These are phyloP conservation scores for Candida dajiaensis DNA, from an alignment of 805 yeast genomes.

Conservation along the genomic window DNA sequence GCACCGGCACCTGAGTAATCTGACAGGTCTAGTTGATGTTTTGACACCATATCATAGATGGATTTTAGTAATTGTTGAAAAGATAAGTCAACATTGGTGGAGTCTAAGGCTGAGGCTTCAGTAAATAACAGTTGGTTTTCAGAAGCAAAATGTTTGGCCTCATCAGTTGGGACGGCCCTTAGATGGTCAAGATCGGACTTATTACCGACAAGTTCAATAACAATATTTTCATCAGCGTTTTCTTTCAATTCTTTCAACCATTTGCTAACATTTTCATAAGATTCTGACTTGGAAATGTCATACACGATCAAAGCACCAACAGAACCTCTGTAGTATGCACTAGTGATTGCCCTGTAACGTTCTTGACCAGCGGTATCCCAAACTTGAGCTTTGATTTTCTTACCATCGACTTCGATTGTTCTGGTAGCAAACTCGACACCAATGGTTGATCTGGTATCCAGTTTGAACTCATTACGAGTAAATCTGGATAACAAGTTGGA, in stretches of 20 bases:
- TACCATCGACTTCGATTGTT: slow-evolving; percentile 82
- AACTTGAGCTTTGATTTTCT: slow-evolving; percentile 81
- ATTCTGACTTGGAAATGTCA: slow-evolving; percentile 86
- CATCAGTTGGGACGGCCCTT: slow-evolving; percentile 96
- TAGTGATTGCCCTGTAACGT: slow-evolving; percentile 94
- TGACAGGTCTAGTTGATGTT: slow-evolving; percentile 86
- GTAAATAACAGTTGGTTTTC: slow-evolving; percentile 91
- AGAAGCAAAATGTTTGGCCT: slow-evolving; percentile 89
- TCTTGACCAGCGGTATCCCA: slow-evolving; percentile 99
- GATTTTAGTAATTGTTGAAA: slow-evolving; percentile 90
- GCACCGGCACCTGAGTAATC: slow-evolving; percentile 50
- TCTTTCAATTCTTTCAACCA: slow-evolving; percentile 90
- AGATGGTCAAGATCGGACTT: slow-evolving; percentile 86
- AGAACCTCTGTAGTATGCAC: slow-evolving; percentile 97
- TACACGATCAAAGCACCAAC: slow-evolving; percentile 95
- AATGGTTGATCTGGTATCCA: slow-evolving; percentile 90
- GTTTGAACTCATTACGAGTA: slow-evolving; percentile 92
- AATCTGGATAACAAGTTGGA: slow-evolving; percentile 90
- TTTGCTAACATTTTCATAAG: slow-evolving; percentile 78
- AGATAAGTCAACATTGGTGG: slow-evolving; percentile 91
- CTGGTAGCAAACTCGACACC: slow-evolving; percentile 98
- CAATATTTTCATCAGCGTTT: slow-evolving; percentile 92
- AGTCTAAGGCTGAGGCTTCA: slow-evolving; percentile 91
- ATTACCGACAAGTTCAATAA: slow-evolving; percentile 89
- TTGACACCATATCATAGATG: slow-evolving; percentile 89